Conservation (phyloP, 2,329 filamentous ascomycete species). For the Coleophoma eucalyptorum region DNA sequence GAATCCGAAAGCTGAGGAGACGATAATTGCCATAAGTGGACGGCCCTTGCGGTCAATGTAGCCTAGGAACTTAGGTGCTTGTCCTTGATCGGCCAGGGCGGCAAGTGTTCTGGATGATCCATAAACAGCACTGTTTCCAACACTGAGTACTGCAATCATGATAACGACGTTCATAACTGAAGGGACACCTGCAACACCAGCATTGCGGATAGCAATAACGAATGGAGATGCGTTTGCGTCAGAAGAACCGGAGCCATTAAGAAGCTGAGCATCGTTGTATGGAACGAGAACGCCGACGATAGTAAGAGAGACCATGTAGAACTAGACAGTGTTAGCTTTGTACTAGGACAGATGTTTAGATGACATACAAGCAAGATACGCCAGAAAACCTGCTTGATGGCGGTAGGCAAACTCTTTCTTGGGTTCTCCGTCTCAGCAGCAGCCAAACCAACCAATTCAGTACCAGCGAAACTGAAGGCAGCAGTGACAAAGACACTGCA, state of each 20-base stretch:
- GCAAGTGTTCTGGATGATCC: conserved; percentile 44
- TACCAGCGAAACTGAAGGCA: conserved; percentile 57
- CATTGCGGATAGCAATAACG: conserved; percentile 40
- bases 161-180: conserved; percentile 49
- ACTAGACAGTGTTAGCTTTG: conserved; percentile 9
- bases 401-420: conserved; percentile 38
- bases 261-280: conserved; percentile 20
- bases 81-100: conserved; percentile 43
- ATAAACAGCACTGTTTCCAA: conserved; percentile 47
- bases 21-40: conserved; percentile 49
- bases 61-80: conserved; percentile 28
- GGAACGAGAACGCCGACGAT: conserved; percentile 35
- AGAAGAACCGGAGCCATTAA: conserved; percentile 33
- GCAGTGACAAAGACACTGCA: conserved; percentile 60
- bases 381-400: conserved; percentile 39
- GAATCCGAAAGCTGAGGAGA: conserved; percentile 49
- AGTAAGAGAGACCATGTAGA: conserved; percentile 36
- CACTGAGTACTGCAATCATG: conserved; percentile 45
- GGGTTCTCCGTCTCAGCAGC: conserved; percentile 55
- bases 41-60: conserved; percentile 26
- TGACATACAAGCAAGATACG: conserved; percentile 29
- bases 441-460: conserved; percentile 55
- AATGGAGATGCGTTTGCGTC: conserved; percentile 30
- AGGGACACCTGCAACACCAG: conserved; percentile 41
- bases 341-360: too few relatives aligned